Base-by-base conservation (phyloP, 176 grass and related monocot genomes). In the Stipa capillata region DNA sequence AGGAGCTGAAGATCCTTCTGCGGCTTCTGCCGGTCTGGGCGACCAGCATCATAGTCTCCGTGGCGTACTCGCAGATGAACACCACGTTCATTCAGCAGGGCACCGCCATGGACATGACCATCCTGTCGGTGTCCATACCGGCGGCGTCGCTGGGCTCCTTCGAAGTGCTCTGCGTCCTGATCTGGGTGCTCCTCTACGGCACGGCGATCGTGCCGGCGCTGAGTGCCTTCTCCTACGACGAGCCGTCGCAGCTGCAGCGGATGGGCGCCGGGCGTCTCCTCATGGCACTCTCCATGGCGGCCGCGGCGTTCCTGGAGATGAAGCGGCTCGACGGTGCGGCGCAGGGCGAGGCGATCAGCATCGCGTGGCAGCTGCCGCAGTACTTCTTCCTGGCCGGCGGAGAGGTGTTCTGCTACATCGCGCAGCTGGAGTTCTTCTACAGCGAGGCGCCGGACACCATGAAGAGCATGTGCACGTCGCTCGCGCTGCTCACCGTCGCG, bases 361-460 rank as follows among this genome's bases (percentile, higher is more conserved):
- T 95, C 21, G 76, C 76, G 36, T 95, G 92, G 93, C 93, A 93
- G 82, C 60, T 93, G 16, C 88, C 88, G 1, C 90, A 97, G 79
- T 93, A 93, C 62, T 77, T 88, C 51, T 23, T 93, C 37, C 76
- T 93, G 6, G 93, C 85, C 4, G 85, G 82, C 31, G 80, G 85
- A 1, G 93, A 97, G 66, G 76, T 93, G 14, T 90, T 97, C 69
- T 84, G 72, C 58, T 84, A 86, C 59, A 90, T 97, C 65, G 64
- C 90, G 6, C 85, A 89, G 80, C 83, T 97, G 20, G 90, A 97
- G 85, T 97, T 97, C 72, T 97, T 97, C 90, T 97, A 79, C 71
- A 69, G 44, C 27, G 82, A 97, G 84, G 90, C 93, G 61, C 90
- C 93, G 1, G 90, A 93, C 28, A 81, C 85, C 34, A 97, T 97